Base-by-base conservation (phyloP, 805 yeast species). In the Wickerhamomyces bovis region DNA sequence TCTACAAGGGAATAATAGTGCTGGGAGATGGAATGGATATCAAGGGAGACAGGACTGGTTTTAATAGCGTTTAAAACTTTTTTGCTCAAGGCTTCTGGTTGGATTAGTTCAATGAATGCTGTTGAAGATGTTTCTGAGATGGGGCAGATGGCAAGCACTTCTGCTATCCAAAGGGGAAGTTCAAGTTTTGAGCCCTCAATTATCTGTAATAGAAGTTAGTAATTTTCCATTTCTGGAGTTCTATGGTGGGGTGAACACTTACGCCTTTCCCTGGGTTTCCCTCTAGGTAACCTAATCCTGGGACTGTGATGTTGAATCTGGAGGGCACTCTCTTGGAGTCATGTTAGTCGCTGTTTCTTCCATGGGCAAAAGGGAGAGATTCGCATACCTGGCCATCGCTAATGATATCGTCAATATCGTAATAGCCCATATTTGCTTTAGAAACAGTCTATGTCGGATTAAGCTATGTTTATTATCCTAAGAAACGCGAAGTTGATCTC, bases 151-250 rank as follows among this genome's bases (percentile, higher is more conserved):
- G 96, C 96, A 28, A 90, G 67, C 2, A 85, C 76, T 48, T 82
- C 82, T 0, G 96, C 95, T 38, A 92, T 66, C 98, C 98, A 92
- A 25, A 89, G 64, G 0, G 98, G 98, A 21, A 92, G 70, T 48
- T 86, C 90, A 3, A 89, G 57, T 56, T 80, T 81, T 3, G 89
- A 72, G 30, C 80, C 81, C 55, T 78, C 73, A 45, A 68, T 65
- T 26, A 83, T 69, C 49, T 67, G 64, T 52, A 6, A 11, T n/a
- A 6, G 12, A 15, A 16, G 36, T 33, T 18, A 33, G 36, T 33
- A 33, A n/a, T n/a, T n/a, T 16, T 8, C 4, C 31, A 3, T 28
- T 12, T 28, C n/a, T 4, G n/a, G 31, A 11, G 31, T 13, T 22
- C n/a, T 13, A 25, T 25, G 12, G 7, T 13, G 15, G 31, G 8